phyloP scores from a whole-genome alignment of 306 rosid species.

The Cyclanthera cordifolia region DNA sequence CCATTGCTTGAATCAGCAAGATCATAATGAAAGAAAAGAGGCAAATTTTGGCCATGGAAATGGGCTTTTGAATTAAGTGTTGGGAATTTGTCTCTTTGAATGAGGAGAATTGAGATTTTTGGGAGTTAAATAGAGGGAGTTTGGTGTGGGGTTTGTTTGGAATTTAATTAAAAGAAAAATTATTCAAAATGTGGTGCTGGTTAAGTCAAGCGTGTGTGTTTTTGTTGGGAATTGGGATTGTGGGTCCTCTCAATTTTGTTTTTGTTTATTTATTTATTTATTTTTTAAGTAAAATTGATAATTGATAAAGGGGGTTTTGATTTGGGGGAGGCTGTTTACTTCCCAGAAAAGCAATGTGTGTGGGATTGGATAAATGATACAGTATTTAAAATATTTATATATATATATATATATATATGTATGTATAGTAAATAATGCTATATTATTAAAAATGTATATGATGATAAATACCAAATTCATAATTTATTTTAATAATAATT shows the following conservation, averaged over 20 bases:
- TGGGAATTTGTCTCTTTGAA: neutral
- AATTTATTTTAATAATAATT: too few species aligned
- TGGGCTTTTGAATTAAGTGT: neutral
- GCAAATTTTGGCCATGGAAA: conserved; percentile 31
- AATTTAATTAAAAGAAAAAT: neutral
- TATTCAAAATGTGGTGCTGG: neutral
- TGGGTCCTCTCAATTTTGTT: neutral
- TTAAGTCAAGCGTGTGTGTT: neutral
- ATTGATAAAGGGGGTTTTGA: neutral
- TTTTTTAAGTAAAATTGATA: neutral
- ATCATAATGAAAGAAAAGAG: conserved; percentile 32
- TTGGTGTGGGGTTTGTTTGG: neutral
- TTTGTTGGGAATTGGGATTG: neutral
- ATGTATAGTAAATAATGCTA: too few species aligned
- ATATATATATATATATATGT: too few species aligned
- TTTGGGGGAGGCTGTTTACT: neutral
- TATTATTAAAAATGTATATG: too few species aligned
- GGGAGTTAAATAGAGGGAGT: neutral
- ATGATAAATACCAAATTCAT: too few species aligned
- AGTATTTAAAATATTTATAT: too few species aligned
- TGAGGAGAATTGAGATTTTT: neutral
- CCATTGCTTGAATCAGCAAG: conserved; percentile 31
- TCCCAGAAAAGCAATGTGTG: neutral
- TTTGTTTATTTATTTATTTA: neutral
- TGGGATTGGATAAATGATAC: too few species aligned